Evolutionary conservation across 768 basidiomycete species (phyloP).

Genomic region (Tubosaeta sp.): DNA sequence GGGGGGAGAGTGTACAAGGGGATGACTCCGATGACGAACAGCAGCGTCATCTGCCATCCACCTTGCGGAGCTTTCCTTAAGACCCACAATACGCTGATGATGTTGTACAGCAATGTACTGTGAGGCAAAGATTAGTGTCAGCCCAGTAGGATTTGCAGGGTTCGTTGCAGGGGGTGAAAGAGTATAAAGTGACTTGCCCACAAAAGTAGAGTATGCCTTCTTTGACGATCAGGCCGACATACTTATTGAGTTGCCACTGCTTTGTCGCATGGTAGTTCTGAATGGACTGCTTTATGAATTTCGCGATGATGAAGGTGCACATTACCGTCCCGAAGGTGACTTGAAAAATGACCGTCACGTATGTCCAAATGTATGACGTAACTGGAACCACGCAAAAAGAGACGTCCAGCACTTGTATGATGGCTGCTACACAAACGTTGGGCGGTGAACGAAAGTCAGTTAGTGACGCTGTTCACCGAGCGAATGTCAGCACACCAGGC

Average conservation of each 20-base stretch:
- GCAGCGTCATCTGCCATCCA: background rate
- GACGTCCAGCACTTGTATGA: background rate
- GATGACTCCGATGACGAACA: background rate
- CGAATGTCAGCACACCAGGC: background rate
- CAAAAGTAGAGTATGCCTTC: conserved; percentile 11
- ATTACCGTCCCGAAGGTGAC: background rate
- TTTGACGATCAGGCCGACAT: conserved; percentile 1
- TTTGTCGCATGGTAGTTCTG: background rate
- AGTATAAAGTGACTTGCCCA: background rate
- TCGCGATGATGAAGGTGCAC: background rate
- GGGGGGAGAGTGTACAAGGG: background rate
- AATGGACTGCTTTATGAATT: conserved; percentile 3
- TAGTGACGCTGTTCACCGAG: background rate
- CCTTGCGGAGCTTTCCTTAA: background rate
- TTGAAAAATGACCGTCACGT: background rate
- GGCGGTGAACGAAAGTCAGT: background rate
- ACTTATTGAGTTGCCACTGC: conserved; percentile 7
- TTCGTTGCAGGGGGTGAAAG: background rate
- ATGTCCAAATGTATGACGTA: background rate
- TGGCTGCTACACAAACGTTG: background rate
- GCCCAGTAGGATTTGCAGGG: background rate
- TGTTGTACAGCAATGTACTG: background rate
- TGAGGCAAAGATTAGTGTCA: background rate
- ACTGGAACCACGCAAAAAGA: background rate
- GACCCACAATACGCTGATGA: background rate